Evolutionary conservation across 441 rosid genomes (phyloP).

Genomic region (Hura crepitans): DNA sequence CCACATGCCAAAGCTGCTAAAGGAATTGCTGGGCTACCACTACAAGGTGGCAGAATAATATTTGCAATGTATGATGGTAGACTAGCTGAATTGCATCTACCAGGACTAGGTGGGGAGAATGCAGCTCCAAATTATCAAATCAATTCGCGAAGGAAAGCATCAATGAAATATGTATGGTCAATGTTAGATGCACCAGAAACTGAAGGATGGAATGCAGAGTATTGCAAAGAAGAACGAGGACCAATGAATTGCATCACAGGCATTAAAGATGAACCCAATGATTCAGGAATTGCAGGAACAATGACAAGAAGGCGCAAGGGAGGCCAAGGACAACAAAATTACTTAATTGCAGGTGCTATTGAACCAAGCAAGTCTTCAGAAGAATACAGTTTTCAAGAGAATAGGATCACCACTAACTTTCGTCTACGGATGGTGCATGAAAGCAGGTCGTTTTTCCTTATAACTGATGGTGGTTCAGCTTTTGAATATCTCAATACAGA

Average conservation of each 20-base stretch:
- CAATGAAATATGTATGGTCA: conserved; percentile 47
- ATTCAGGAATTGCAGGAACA: conserved; percentile 35
- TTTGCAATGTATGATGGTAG: conserved; percentile 68
- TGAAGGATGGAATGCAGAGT: conserved; percentile 85
- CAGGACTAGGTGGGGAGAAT: conserved; percentile 56
- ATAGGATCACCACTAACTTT: conserved; percentile 41
- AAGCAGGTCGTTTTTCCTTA: conserved; percentile 53
- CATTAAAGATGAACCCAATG: conserved; percentile 48
- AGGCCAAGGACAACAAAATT: conserved; percentile 37
- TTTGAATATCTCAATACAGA: conserved; percentile 61
- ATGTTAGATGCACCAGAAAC: conserved; percentile 57
- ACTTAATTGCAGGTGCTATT: conserved; percentile 33
- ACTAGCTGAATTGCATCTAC: conserved; percentile 55
- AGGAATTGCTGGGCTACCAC: conserved; percentile 47
- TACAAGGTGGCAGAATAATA: conserved; percentile 50
- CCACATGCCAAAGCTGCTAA: conserved; percentile 48
- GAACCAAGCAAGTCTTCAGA: conserved; percentile 14
- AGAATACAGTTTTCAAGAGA: conserved; percentile 34
- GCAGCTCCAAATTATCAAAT: conserved; percentile 43
- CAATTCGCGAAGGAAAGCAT: conserved; percentile 37
- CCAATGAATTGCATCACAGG: conserved; percentile 54
- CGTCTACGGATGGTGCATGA: conserved; percentile 53
- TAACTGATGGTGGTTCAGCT: conserved; percentile 47
- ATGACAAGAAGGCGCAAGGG: conserved; percentile 46
- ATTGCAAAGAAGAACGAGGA: conserved; percentile 68